Conservation (phyloP, 176 grass and related monocot genomes). For the Bolboschoenus planiculmis region DNA sequence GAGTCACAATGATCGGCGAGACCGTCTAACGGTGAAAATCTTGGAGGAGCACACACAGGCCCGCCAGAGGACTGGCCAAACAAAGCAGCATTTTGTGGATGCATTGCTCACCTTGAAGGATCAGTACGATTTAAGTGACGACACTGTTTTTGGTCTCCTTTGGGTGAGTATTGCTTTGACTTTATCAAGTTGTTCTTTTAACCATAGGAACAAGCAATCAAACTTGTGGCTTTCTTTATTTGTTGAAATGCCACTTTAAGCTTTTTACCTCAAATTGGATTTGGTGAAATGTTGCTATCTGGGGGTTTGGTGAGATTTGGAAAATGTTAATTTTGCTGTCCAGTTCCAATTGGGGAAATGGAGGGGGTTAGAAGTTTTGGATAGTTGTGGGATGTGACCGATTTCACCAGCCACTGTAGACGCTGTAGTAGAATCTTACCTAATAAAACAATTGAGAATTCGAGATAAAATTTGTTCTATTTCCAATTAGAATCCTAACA, state of each 20-base stretch:
- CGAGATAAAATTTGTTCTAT: not conserved
- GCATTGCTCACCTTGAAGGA: constrained; percentile 52
- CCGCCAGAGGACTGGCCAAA: constrained; percentile 32
- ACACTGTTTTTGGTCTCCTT: constrained; percentile 62
- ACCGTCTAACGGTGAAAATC: constrained; percentile 49
- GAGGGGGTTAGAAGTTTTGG: not conserved
- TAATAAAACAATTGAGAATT: not conserved
- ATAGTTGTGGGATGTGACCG: not conserved
- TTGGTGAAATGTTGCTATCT: constrained; percentile 23
- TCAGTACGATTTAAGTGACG: constrained; percentile 60
- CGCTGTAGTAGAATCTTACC: not conserved
- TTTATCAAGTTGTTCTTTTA: not conserved
- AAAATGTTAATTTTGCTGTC: constrained; percentile 2
- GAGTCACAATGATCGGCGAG: constrained; percentile 35
- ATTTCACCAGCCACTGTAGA: not conserved
- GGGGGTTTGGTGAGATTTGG: constrained; percentile 9
- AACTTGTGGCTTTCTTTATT: not conserved
- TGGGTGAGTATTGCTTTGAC: constrained; percentile 35
- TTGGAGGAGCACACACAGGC: constrained; percentile 56
- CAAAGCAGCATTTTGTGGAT: constrained; percentile 63
- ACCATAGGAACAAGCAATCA: not conserved
- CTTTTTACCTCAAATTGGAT: not conserved
- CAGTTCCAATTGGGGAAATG: not conserved
- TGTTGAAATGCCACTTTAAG: not conserved
- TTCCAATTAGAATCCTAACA: not conserved